phyloP scores from a whole-genome alignment of 179 eudicot genomes.

The Beta lomatogona region DNA sequence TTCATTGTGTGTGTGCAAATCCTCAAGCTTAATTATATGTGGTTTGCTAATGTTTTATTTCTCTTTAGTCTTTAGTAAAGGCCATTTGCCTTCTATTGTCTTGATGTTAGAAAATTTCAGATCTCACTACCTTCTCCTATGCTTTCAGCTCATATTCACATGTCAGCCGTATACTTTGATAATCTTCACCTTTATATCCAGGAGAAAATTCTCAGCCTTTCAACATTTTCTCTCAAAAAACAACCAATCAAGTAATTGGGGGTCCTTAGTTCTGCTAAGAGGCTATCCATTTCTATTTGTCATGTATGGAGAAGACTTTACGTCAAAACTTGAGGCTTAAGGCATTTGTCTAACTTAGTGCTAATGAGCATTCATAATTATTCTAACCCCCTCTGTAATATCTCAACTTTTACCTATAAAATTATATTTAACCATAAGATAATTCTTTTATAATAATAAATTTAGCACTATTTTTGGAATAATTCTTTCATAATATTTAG shows the following conservation, averaged over 20 bases:
- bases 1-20: too few species aligned
- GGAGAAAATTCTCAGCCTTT: background rate
- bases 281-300: background rate
- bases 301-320: background rate
- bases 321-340: background rate
- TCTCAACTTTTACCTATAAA: background rate
- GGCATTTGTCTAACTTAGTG: background rate
- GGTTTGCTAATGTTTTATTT: too few species aligned
- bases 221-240: background rate
- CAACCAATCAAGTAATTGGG: background rate
- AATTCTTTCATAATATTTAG: too few species aligned
- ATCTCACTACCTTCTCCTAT: too few species aligned
- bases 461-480: too few species aligned
- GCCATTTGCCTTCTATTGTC: too few species aligned
- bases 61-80: too few species aligned
- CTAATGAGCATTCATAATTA: background rate
- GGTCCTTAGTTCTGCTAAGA: background rate
- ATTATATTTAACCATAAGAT: background rate
- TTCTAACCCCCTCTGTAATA: background rate
- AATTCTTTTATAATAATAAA: too few species aligned
- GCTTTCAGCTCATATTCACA: background rate
- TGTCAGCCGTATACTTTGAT: background rate
- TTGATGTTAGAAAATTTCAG: too few species aligned
- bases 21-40: too few species aligned
- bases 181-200: background rate